Evolutionary conservation across 2,329 filamentous ascomycete genomes (phyloP), one percentile per base, ranked within the genome.

Genomic region (Calonectria pseudoturangicola): DNA sequence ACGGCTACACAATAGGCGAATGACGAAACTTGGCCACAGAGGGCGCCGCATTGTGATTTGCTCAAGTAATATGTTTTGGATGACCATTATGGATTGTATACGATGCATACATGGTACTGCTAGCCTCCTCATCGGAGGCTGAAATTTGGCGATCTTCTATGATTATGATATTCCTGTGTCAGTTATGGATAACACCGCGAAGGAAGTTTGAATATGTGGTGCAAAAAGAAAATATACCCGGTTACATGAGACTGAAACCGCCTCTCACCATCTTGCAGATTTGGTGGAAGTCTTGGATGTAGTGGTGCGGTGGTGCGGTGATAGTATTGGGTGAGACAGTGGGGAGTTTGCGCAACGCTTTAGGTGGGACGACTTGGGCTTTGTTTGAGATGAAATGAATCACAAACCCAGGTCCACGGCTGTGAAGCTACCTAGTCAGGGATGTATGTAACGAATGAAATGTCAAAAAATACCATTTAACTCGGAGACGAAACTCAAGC

Each of bases 241-340:
- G 54, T 41, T 41, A 36, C 18, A 41, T 60, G 54, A 60, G 36
- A 60, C 10, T 60, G 13, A 60, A 27, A 41, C 33, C 33, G 39
- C 33, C 13, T 25, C 16, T 39, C 39, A 39, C 21, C 54, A 27
- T 60, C 18, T 60, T 60, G 54, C 21, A 28, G 33, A 25, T 25
- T 9, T 48, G 50, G 25, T 33, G 13, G 27, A 54, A 21, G 25
- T 27, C 27, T 47, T 30, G 18, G 16, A 47, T 60, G 39, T 45
- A 10, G 58, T 47, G 39, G 39, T 9, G 58, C 28, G 58, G 30
- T 41, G n/a, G 36, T 60, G 30, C 15, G 36, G 60, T 13, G 33
- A 33, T 16, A 33, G 25, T 25, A 75, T 72, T 70, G 71, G 68
- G 66, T 36, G 66, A 74, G 72, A 67, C 8, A 13, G 27, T 25